Conservation (phyloP, 108 stramenopile genomes). For the Pseudonitzschia pungens region DNA sequence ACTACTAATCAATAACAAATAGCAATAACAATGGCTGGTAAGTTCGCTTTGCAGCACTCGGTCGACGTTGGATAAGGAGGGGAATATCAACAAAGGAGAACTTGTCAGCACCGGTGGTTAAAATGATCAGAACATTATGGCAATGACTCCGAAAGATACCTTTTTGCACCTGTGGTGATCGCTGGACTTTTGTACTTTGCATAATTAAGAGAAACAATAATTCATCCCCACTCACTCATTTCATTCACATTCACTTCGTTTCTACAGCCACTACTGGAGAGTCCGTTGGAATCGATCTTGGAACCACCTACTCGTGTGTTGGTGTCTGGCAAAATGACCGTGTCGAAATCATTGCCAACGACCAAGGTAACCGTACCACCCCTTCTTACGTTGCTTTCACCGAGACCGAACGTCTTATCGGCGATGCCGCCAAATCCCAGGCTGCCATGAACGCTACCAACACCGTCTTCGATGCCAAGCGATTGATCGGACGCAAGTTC, state of each 20-base stretch:
- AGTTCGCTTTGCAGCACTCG: not conserved
- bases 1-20: not conserved
- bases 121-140: too few relatives aligned
- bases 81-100: too few relatives aligned
- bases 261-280: slow-evolving; percentile 63
- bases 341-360: slow-evolving; percentile 99
- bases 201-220: too few relatives aligned
- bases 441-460: slow-evolving; percentile 97
- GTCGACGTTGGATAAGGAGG: too few relatives aligned
- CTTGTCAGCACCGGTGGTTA: too few relatives aligned
- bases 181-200: too few relatives aligned
- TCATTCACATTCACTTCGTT: too few relatives aligned
- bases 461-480: slow-evolving; percentile 99
- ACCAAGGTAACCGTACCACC: slow-evolving; percentile 99
- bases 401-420: slow-evolving; percentile 98
- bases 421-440: slow-evolving; percentile 94
- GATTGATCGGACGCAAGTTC: slow-evolving; percentile 97
- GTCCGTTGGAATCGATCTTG: slow-evolving; percentile 89
- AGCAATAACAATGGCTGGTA: slow-evolving; percentile 9
- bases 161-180: too few relatives aligned
- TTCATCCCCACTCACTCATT: too few relatives aligned
- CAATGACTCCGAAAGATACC: too few relatives aligned
- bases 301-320: slow-evolving; percentile 22
- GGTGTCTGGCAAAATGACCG: slow-evolving; percentile 96
- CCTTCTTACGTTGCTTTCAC: slow-evolving; percentile 99